These are phyloP conservation scores for Patellifolia procumbens DNA, from an alignment of 179 eudicot species.

Conservation along the genomic window DNA sequence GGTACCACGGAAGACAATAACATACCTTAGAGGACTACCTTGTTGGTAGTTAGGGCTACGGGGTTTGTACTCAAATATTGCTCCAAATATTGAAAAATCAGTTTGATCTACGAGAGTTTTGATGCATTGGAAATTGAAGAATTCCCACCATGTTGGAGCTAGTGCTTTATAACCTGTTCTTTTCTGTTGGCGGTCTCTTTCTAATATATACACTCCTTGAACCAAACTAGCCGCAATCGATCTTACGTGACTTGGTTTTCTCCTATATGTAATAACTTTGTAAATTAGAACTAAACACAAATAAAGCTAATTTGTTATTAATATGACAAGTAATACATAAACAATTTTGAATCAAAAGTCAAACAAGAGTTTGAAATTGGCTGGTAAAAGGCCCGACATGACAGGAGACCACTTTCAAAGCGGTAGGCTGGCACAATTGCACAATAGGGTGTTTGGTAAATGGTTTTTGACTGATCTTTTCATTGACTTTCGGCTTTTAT, in stretches of 20 bases:
- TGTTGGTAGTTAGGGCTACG: not conserved
- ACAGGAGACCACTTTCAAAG: no score
- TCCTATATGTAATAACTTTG: conserved; percentile 35
- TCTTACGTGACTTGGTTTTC: conserved; percentile 42
- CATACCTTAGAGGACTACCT: conserved; percentile 40
- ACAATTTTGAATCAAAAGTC: no score
- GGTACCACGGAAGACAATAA: conserved; percentile 82
- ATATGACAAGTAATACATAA: no score
- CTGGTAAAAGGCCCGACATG: no score
- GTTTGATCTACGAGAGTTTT: conserved; percentile 37
- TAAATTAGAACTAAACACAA: no score
- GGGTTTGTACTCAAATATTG: conserved; percentile 31
- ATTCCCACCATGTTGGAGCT: conserved; percentile 74
- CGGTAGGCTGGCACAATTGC: no score
- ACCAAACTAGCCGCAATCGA: conserved; percentile 73
- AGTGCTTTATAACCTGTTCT: conserved; percentile 47
- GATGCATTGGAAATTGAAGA: conserved; percentile 50
- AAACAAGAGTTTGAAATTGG: no score
- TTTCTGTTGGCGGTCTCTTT: conserved; percentile 67
- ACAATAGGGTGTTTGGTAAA: no score
- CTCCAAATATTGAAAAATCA: conserved; percentile 70
- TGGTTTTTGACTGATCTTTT: no score
- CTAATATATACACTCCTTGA: conserved; percentile 68
- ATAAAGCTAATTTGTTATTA: no score
- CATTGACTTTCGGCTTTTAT: no score